Evolutionary conservation across 768 basidiomycete genomes (phyloP), one percentile per base, ranked within the genome.

Genomic region (Dentipellis fragilis): DNA sequence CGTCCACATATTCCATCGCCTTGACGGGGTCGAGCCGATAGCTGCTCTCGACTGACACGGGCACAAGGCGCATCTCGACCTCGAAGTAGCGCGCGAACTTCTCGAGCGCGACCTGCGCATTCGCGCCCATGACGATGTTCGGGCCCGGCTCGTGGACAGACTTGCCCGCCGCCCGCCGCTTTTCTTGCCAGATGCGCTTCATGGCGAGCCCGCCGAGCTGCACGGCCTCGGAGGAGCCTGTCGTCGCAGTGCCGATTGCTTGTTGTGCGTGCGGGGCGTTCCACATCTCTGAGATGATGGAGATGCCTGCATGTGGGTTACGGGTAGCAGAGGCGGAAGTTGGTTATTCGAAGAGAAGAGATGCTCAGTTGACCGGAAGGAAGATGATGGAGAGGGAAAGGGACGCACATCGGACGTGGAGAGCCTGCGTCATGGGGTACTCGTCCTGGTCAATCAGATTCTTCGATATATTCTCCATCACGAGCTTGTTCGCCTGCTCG

Each of bases 11-110:
- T 40, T 85, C 70, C 72, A 85, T 79, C 0, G 81, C 82, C 50
- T 73, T 76, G 65, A 82, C 76, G 1, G 84, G 76, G 55, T 86
- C 85, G 65, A 94, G 84, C 54, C 88, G 81, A 61, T 92, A 89
- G 39, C 87, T 84, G 67, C 74, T 85, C 65, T 80, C 80, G n/a
- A 69, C 72, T 40, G 75, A 78, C 60, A 85, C 75, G 4, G 85
- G 84, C 1, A 86, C 84, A 6, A 84, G 73, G 11, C 83, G 70
- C 49, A 71, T 74, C 59, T 86, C 85, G 47, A 85, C 82, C 46
- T 84, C 83, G 51, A 82, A 82, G 68, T 81, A 80, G 37, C 83
- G 71, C 6, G 84, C 85, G 57, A 83, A 85, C 67, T 84, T 84
- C 67, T 85, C 84, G 36, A 85, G 73, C 3, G 82, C 81, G 49